Evolutionary conservation across 1,284 basidiomycete genomes (phyloP).

Genomic region (Takashimella koratensis): DNA sequence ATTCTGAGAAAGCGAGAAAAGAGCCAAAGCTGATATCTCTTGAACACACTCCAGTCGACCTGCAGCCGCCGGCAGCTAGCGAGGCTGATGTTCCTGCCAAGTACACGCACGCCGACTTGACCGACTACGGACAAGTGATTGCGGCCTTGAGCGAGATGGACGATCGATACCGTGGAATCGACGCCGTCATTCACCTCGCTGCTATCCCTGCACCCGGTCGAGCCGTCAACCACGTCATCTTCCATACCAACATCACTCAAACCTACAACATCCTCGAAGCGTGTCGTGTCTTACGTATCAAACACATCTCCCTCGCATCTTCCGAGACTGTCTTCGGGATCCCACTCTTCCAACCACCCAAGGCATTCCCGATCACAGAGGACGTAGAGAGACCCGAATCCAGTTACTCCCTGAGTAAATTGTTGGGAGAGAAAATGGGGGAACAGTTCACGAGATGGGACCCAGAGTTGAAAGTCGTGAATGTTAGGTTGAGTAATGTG

Average conservation of each 20-base stretch:
- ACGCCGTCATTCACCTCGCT: conserved; percentile 47
- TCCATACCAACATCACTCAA: conserved; percentile 42
- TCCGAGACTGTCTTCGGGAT: conserved; percentile 49
- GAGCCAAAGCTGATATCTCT: neutral
- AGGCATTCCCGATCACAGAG: conserved; percentile 44
- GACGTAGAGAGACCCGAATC: conserved; percentile 43
- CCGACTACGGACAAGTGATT: conserved; percentile 44
- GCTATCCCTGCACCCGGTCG: conserved; percentile 47
- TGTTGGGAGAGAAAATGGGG: conserved; percentile 47
- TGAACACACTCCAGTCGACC: conserved; percentile 22
- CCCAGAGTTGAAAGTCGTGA: conserved; percentile 44
- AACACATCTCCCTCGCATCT: conserved; percentile 42
- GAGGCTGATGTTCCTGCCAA: conserved; percentile 35
- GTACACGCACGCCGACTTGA: conserved; percentile 38
- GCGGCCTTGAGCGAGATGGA: conserved; percentile 33
- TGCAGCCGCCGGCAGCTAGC: conserved; percentile 22
- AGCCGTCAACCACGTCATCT: conserved; percentile 40
- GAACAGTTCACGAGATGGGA: conserved; percentile 48
- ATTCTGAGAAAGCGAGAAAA: neutral
- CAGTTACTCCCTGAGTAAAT: conserved; percentile 46
- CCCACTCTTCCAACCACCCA: conserved; percentile 40
- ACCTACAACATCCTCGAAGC: conserved; percentile 50
- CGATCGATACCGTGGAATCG: conserved; percentile 42
- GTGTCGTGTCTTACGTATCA: conserved; percentile 40
- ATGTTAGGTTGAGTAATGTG: conserved; percentile 47